Evolutionary conservation across 495 filamentous ascomycete species (phyloP).

Genomic region (Cladorrhinum samala): DNA sequence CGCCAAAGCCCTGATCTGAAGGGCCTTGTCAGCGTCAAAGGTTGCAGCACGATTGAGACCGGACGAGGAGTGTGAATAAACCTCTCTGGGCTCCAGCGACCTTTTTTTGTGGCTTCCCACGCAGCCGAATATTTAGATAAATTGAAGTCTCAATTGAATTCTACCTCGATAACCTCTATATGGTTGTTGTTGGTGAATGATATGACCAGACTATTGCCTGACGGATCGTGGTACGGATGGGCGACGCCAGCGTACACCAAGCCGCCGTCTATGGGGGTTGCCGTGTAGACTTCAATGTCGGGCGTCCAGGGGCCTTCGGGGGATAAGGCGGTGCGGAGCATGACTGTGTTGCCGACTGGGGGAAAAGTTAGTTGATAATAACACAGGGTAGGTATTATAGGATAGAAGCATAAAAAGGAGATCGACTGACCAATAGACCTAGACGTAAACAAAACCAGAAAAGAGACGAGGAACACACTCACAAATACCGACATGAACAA

Average conservation of each 20-base stretch:
- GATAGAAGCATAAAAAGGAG: no score
- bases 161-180: slow-evolving; percentile 26
- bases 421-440: no score
- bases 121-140: no score
- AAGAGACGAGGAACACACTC: slow-evolving; percentile 5
- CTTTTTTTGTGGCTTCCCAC: no score
- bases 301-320: slow-evolving; percentile 33
- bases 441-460: no score
- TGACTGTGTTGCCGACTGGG: slow-evolving; percentile 18
- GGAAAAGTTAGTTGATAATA: no score
- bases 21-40: no score
- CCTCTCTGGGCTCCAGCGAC: no score
- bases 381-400: no score
- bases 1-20: no score
- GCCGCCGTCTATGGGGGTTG: slow-evolving; percentile 22
- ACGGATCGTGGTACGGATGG: slow-evolving; percentile 28
- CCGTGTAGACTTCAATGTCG: slow-evolving; percentile 27
- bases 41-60: no score
- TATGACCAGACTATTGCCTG: slow-evolving; percentile 24
- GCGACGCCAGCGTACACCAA: slow-evolving; percentile 31
- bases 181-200: slow-evolving; percentile 32
- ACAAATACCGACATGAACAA: slow-evolving; percentile 26
- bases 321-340: slow-evolving; percentile 22
- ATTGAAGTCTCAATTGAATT: slow-evolving; percentile 1
- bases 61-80: no score